Conservation (phyloP, 352 stramenopile genomes). For the Globisporangium orthogonon region DNA sequence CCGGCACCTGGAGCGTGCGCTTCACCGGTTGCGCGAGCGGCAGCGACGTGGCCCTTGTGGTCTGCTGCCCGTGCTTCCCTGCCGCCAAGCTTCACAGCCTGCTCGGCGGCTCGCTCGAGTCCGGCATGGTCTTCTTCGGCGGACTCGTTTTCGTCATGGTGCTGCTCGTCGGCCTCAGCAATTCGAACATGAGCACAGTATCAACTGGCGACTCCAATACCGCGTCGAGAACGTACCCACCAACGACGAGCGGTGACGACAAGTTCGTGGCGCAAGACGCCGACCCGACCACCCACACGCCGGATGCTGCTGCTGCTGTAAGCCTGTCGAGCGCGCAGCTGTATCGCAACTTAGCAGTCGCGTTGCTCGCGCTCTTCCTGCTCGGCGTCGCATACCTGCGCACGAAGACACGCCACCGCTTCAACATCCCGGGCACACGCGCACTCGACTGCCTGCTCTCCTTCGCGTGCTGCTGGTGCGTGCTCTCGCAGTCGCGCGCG, state of each 20-base stretch:
- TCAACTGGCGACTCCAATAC: neutral
- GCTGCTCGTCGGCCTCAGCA: slow-evolving; percentile 26
- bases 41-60: slow-evolving; percentile 6
- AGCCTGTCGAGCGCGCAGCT: neutral
- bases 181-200: slow-evolving; percentile 7
- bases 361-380: slow-evolving; percentile 27
- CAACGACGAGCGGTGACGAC: neutral
- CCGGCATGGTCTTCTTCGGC: slow-evolving; percentile 37
- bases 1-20: slow-evolving; percentile 4
- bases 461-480: slow-evolving; percentile 44
- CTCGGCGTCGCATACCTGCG: slow-evolving; percentile 35
- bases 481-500: slow-evolving; percentile 38
- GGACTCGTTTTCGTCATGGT: slow-evolving; percentile 28
- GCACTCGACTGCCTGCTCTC: slow-evolving; percentile 30
- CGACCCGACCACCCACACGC: neutral
- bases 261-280: slow-evolving; percentile 1
- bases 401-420: slow-evolving; percentile 26
- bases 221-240: neutral
- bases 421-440: slow-evolving; percentile 32
- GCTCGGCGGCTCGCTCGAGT: slow-evolving; percentile 29
- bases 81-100: slow-evolving; percentile 29
- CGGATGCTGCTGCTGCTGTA: no score
- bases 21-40: slow-evolving; percentile 4
- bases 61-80: slow-evolving; percentile 36
- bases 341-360: slow-evolving; percentile 11